phyloP scores from a whole-genome alignment of 306 rosid species.

The Abrus pulchellus region DNA sequence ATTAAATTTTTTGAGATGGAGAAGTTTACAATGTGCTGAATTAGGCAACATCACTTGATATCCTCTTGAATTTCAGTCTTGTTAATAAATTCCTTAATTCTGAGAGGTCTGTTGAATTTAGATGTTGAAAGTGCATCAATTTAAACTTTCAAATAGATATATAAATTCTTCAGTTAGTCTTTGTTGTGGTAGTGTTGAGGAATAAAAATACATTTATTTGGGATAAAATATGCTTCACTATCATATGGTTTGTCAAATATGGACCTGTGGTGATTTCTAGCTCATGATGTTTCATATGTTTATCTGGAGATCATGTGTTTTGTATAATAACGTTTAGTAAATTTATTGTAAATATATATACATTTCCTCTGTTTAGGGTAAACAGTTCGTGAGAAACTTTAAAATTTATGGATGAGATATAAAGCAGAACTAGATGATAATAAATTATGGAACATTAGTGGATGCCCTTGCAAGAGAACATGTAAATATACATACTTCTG shows the following conservation, averaged over 20 bases:
- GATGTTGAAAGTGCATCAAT: background rate
- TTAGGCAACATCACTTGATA: background rate
- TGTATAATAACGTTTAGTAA: constrained; percentile 4
- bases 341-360: background rate
- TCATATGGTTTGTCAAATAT: constrained; percentile 8
- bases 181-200: constrained; percentile 7
- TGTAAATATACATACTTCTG: background rate
- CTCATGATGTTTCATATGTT: background rate
- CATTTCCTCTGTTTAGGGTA: background rate
- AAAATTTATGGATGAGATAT: background rate
- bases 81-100: constrained; percentile 13
- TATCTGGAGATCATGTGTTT: background rate
- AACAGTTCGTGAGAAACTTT: background rate
- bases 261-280: constrained; percentile 32
- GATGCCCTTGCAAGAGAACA: constrained; percentile 14
- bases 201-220: background rate
- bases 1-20: constrained; percentile 6
- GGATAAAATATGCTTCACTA: background rate
- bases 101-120: constrained; percentile 9
- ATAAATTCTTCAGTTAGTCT: constrained; percentile 8
- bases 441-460: constrained; percentile 12
- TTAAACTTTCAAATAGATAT: background rate
- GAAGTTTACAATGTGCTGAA: constrained; percentile 16
- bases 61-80: constrained; percentile 13
- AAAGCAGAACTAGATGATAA: constrained; percentile 1